Percentiles rank a stretch among this genome's conserved stretches.
phyloP scores from a whole-genome alignment of 371 early-diverging fungal species.

The Dinochytrium kinnereticum region DNA sequence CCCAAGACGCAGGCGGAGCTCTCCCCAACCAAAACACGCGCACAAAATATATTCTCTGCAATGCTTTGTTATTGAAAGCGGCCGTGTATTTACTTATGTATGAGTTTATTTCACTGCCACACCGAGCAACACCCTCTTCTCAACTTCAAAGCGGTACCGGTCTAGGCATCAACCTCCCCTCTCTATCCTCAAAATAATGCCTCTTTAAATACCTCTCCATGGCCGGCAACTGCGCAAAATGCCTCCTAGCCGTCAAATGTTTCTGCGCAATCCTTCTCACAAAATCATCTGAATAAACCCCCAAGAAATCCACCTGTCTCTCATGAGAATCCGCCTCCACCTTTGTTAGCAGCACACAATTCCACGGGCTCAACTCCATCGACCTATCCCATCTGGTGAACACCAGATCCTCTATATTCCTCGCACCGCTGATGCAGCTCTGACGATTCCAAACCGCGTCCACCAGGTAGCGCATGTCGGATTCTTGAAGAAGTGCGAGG shows the following conservation, averaged over 20 bases:
- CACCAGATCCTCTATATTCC: slow-evolving; percentile 45
- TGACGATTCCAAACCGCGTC: slow-evolving; percentile 57
- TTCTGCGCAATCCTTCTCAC: slow-evolving; percentile 48
- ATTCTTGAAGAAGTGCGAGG: slow-evolving; percentile 53
- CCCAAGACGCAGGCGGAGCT: too few relatives aligned
- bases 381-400: slow-evolving; percentile 53
- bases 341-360: slow-evolving; percentile 56
- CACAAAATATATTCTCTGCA: too few relatives aligned
- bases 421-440: slow-evolving; percentile 46
- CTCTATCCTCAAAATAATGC: slow-evolving; percentile 40
- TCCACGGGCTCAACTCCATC: slow-evolving; percentile 54
- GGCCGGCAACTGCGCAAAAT: slow-evolving; percentile 52
- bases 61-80: too few relatives aligned
- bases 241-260: slow-evolving; percentile 50
- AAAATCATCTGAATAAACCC: slow-evolving; percentile 53
- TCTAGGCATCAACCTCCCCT: slow-evolving; percentile 28
- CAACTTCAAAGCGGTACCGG: background rate
- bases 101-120: too few relatives aligned
- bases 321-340: slow-evolving; percentile 58
- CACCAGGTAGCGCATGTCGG: slow-evolving; percentile 57
- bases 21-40: too few relatives aligned
- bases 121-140: too few relatives aligned
- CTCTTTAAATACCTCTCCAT: slow-evolving; percentile 48
- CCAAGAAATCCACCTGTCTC: slow-evolving; percentile 21
- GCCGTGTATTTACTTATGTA: too few relatives aligned